Conservation (phyloP, 2,329 filamentous ascomycete species). For the Orbilia ellipsospora region DNA sequence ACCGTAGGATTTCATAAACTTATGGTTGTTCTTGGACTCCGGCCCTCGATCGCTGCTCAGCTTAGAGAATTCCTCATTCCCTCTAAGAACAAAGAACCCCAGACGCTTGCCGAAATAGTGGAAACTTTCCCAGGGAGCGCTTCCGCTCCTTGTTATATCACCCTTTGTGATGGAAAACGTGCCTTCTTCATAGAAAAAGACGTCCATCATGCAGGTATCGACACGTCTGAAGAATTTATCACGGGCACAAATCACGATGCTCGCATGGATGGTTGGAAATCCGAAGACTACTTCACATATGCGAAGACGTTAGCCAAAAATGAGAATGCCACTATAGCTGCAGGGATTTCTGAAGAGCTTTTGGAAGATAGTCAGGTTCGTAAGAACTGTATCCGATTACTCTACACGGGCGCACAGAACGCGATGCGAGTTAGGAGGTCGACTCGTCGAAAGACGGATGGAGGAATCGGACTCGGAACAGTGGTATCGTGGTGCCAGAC, state of each 20-base stretch:
- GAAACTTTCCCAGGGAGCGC: slow-evolving; percentile 61
- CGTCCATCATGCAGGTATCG: slow-evolving; percentile 64
- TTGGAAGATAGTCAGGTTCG: slow-evolving; percentile 56
- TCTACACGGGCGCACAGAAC: slow-evolving; percentile 52
- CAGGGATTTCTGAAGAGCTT: slow-evolving; percentile 22
- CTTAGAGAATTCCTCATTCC: slow-evolving; percentile 63
- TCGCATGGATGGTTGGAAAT: slow-evolving; percentile 32
- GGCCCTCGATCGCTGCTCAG: slow-evolving; percentile 68
- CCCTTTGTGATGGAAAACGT: slow-evolving; percentile 67
- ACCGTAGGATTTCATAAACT: slow-evolving; percentile 66
- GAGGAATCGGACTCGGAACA: slow-evolving; percentile 60
- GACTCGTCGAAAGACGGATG: slow-evolving; percentile 55
- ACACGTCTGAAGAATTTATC: slow-evolving; percentile 67
- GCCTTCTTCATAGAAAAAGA: slow-evolving; percentile 70
- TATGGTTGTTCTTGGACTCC: slow-evolving; percentile 68
- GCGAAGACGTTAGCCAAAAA: too few species aligned
- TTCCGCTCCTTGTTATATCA: slow-evolving; percentile 70
- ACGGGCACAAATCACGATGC: slow-evolving; percentile 70
- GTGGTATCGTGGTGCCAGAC: slow-evolving; percentile 66
- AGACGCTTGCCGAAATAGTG: slow-evolving; percentile 53
- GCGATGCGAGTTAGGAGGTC: background rate
- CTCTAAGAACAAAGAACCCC: slow-evolving; percentile 27
- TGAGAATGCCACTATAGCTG: too few species aligned
- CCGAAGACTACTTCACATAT: background rate
- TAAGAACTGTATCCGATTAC: slow-evolving; percentile 55